Percentiles rank a stretch among this genome's conserved stretches.
Evolutionary conservation across 306 rosid species (phyloP).

Genomic region (Prunus fruticosa): DNA sequence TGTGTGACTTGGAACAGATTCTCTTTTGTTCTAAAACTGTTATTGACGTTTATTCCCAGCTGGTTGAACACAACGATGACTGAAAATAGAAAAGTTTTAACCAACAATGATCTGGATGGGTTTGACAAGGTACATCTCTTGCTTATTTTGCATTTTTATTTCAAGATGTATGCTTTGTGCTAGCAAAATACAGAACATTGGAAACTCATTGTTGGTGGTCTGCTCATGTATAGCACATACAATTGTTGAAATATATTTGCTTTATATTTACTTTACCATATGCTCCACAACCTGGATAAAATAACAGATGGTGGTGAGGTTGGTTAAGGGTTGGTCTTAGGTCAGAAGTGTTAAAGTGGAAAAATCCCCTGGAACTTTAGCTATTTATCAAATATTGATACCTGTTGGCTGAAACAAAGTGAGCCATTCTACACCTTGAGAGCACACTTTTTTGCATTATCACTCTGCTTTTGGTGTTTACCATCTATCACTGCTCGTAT

Average conservation of each 20-base stretch:
- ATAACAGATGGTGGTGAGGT: neutral
- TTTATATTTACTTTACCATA: neutral
- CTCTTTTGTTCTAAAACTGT: conserved; percentile 12
- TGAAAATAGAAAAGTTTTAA: conserved; percentile 78
- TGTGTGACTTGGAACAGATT: conserved; percentile 13
- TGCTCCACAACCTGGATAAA: neutral
- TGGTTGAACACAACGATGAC: conserved; percentile 96
- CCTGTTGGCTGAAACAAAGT: neutral
- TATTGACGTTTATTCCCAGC: conserved; percentile 40
- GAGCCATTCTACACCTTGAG: neutral
- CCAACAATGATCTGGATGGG: conserved; percentile 78
- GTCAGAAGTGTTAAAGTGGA: neutral
- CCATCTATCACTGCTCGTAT: neutral
- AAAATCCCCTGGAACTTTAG: neutral
- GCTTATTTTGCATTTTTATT: neutral
- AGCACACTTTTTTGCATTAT: neutral
- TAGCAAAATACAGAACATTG: neutral
- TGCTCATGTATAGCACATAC: too few relatives aligned
- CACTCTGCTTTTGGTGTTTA: neutral
- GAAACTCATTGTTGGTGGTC: neutral
- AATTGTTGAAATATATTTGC: neutral
- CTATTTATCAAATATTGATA: neutral
- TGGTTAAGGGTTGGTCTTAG: neutral
- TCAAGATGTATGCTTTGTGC: conserved; percentile 7
- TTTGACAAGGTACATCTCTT: conserved; percentile 72